phyloP scores from a whole-genome alignment of 1,139 yeast species.

The Kodamaea suecica region DNA sequence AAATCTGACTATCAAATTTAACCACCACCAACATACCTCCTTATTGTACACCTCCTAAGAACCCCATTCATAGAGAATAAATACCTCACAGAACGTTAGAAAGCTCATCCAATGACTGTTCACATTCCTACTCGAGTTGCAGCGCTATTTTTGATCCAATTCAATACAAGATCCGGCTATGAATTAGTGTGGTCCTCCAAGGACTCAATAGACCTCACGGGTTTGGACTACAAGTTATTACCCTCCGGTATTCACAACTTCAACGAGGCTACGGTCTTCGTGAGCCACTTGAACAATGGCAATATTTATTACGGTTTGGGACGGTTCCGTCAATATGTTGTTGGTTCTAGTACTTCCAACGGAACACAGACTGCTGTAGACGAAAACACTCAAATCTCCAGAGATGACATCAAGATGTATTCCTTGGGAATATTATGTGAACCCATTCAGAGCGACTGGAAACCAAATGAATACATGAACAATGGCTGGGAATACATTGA shows the following conservation, averaged over 20 bases:
- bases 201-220: constrained; percentile 24
- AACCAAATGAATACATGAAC: constrained; percentile 48
- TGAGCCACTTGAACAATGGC: constrained; percentile 28
- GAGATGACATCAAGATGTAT: constrained; percentile 60
- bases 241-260: constrained; percentile 84
- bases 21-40: too few relatives aligned
- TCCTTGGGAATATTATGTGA: constrained; percentile 64
- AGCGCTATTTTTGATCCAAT: constrained; percentile 58
- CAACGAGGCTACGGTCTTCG: constrained; percentile 42
- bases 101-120: neutral
- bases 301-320: constrained; percentile 38
- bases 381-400: constrained; percentile 22
- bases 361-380: constrained; percentile 6
- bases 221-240: constrained; percentile 67
- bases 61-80: too few relatives aligned
- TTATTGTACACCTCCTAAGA: too few relatives aligned
- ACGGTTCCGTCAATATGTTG: constrained; percentile 30
- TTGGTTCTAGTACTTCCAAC: constrained; percentile 12
- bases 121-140: constrained; percentile 20
- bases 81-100: too few relatives aligned
- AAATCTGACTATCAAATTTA: too few relatives aligned
- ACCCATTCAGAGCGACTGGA: constrained; percentile 39
- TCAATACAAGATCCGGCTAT: constrained; percentile 63
- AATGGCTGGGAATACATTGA: constrained; percentile 58
- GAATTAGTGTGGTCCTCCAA: constrained; percentile 52